A percentile compares a stretch with the other conserved stretches of the same genome.
Conservation (phyloP, 306 rosid genomes). For the Styphnolobium japonicum region DNA sequence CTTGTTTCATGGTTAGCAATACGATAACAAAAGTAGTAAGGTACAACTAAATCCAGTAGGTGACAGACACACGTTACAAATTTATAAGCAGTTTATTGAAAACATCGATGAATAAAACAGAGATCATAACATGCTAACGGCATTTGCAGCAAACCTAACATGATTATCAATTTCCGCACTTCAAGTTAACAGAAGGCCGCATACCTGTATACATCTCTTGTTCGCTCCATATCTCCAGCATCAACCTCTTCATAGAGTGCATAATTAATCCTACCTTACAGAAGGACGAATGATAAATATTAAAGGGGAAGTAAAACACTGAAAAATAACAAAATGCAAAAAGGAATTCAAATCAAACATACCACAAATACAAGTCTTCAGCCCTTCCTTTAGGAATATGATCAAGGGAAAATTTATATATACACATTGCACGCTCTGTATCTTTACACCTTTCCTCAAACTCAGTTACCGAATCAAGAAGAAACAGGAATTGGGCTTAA, state of each 20-base stretch:
- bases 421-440: constrained; percentile 71
- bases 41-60: not conserved
- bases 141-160: not conserved
- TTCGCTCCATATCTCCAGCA: constrained; percentile 68
- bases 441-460: constrained; percentile 94
- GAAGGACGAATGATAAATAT: constrained; percentile 16
- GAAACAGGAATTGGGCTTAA: no score
- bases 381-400: constrained; percentile 93
- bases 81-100: not conserved
- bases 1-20: not conserved
- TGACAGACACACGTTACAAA: no score
- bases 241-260: constrained; percentile 92
- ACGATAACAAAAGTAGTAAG: not conserved
- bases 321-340: not conserved
- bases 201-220: constrained; percentile 87
- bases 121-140: not conserved
- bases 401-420: constrained; percentile 76
- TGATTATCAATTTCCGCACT: not conserved
- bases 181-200: not conserved
- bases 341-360: constrained; percentile 20
- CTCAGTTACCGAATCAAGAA: no score
- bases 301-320: not conserved
- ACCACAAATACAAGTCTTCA: constrained; percentile 87
- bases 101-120: not conserved
- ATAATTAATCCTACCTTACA: constrained; percentile 72